Evolutionary conservation across 306 rosid species (phyloP), one percentile per base, ranked within the genome.

Genomic region (Castanospermum australe): DNA sequence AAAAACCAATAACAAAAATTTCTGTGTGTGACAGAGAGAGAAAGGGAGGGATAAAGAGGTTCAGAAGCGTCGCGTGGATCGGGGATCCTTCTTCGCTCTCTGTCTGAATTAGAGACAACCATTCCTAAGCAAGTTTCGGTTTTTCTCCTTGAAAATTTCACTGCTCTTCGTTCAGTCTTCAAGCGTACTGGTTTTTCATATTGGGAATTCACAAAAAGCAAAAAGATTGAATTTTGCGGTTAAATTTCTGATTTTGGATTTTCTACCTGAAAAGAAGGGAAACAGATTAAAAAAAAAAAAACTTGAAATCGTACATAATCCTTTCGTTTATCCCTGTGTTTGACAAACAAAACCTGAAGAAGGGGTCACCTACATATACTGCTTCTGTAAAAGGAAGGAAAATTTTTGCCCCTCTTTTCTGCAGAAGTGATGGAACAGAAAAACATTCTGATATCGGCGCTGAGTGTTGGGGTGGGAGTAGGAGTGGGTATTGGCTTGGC

Each of bases 401-500:
- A n/a, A n/a, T n/a, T n/a, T n/a, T n/a, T n/a, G n/a, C n/a, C n/a
- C n/a, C n/a, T n/a, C n/a, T n/a, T n/a, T n/a, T n/a, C n/a, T n/a
- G n/a, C n/a, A 14, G 12, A 13, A 54, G 30, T 10, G 24, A 92
- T 93, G 97, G 98, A 93, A 42, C 89, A 91, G 80, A 93, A 80
- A 57, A 72, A 84, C 5, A 5, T 84, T 17, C 44, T 91, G 76
- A 63, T 93, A 52, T 93, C 95, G 67, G 98, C 95, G 52, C 61
- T 93, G 82, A 38, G 95, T 1, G 90, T 91, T 0, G 93, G 97
- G 5, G 89, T 92, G 21, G 98, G 98, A 3, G 94, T 89, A 1
- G 97, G 97, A n/a, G 94, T 94, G 8, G 99, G 99, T 2, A 73
- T 94, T 2, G 89, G 95, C 1, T 59, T 88, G 80, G 97, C 92